Evolutionary conservation across 225 moss, liverwort and hornwort species (phyloP).

Genomic region (Antitrichia curtipendula): DNA sequence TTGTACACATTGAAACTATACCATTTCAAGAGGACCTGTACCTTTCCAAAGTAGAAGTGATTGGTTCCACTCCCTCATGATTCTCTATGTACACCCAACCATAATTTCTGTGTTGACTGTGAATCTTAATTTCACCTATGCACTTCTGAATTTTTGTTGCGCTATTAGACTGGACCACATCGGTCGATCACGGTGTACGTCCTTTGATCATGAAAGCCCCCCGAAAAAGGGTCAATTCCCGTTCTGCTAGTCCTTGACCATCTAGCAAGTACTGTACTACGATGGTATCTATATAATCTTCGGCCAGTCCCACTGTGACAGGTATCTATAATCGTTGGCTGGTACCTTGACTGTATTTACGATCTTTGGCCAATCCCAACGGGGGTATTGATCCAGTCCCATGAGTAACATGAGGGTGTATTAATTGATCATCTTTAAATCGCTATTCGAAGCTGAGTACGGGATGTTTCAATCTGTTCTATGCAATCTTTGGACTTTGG

Average conservation of each 20-base stretch:
- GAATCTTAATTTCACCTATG: background rate
- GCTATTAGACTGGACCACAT: background rate
- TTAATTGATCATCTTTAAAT: background rate
- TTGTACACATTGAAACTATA: background rate
- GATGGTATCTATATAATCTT: background rate
- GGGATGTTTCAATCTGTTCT: conserved; percentile 4
- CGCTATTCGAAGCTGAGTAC: background rate
- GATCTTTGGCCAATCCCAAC: background rate
- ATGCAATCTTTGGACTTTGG: background rate
- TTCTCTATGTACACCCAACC: background rate
- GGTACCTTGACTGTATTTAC: background rate
- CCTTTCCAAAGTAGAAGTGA: background rate
- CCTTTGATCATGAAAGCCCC: background rate
- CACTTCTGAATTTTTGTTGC: background rate
- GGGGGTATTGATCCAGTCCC: background rate
- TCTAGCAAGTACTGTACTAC: background rate
- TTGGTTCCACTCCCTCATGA: background rate
- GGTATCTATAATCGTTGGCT: background rate
- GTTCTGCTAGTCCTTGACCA: background rate
- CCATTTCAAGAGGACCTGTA: background rate
- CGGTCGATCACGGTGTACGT: background rate
- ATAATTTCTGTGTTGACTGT: background rate
- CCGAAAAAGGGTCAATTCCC: background rate
- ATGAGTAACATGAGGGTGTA: background rate
- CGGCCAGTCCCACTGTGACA: background rate